Base-by-base conservation (phyloP, 2,329 filamentous ascomycete genomes). In the Pyrenophora teres region DNA sequence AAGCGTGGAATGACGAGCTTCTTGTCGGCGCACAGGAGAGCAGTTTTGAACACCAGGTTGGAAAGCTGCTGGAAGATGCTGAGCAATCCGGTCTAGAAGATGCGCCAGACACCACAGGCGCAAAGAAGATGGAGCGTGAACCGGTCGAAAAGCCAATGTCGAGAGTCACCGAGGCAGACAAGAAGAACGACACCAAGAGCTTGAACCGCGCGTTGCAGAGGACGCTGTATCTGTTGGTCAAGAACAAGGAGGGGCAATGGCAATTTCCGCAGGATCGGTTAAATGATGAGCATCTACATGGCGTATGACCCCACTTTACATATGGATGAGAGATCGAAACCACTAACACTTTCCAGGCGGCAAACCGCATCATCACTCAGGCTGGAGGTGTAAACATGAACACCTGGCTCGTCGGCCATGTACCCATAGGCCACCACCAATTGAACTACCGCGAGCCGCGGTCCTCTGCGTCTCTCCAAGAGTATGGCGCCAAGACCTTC, bases 321-420 rank as follows among this genome's bases (percentile, higher is more conserved):
- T 13, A 19, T 8, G 16, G 30, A 19, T 15, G 7, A 27, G 12
- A 21, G 6, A 36, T 46, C 12, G 2, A 18, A 12, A 27, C 37
- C 15, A 37, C 61, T 69, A 51, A 68, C 49, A 32, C 50, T n/a
- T 35, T 30, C 7, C 64, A 99, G 94, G 87, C 90, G 38, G 92
- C 93, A 32, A 84, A 91, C 70, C 84, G 92, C 54, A 86, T 92
- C 47, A 81, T 97, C 19, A 80, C 87, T 45, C 82, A 90, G 65
- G 81, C 90, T 3, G 92, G 88, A 8, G 94, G 94, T 52, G 78
- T 89, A 55, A 95, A 99, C 81, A 97, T 99, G 92, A 97, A 97
- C 80, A 97, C 92, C 48, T 99, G 94, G 92, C 85, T 97, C 63
- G 89, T 99, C 44, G 93, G 92, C 54, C 92, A 92, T 65, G 88